A percentile compares a stretch with the other conserved stretches of the same genome.
These are phyloP conservation scores for Nicotiana rustica DNA, from an alignment of 305 asterid species.

Conservation along the genomic window DNA sequence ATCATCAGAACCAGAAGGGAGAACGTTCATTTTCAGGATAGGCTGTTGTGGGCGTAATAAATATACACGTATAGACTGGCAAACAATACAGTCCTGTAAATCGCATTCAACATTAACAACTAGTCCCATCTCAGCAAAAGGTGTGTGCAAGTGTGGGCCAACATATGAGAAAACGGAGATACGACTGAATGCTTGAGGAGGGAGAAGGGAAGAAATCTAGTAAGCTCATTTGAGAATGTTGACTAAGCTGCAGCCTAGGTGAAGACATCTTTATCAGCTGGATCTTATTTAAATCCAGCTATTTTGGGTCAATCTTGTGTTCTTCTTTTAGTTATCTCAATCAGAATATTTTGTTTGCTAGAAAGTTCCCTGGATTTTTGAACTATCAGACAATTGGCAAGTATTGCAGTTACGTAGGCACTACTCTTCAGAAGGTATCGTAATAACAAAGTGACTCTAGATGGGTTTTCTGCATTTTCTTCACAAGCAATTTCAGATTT, in stretches of 20 bases:
- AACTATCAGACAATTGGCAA: not conserved
- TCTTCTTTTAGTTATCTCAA: slow-evolving; percentile 15
- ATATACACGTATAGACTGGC: not conserved
- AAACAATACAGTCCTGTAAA: too few species aligned
- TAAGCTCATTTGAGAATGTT: not conserved
- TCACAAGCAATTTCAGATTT: not conserved
- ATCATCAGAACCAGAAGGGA: not conserved
- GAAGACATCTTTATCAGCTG: not conserved
- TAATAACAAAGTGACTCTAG: not conserved
- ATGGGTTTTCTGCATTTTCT: slow-evolving; percentile 14
- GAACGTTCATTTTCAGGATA: not conserved
- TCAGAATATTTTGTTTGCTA: not conserved
- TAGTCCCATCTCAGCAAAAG: not conserved
- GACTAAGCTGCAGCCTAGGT: slow-evolving; percentile 13
- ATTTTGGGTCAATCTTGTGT: not conserved
- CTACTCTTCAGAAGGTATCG: not conserved
- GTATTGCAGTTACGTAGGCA: not conserved
- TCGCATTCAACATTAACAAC: not conserved
- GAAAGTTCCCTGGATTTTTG: not conserved
- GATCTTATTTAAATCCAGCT: not conserved
- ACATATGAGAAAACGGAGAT: not conserved
- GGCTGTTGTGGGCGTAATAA: not conserved
- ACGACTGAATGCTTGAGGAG: not conserved
- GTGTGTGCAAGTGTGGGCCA: not conserved
- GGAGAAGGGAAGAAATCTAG: slow-evolving; percentile 26